A percentile compares a stretch with the other conserved stretches of the same genome.
phyloP scores from a whole-genome alignment of 495 filamentous ascomycete species.

The Xylaria sp. region DNA sequence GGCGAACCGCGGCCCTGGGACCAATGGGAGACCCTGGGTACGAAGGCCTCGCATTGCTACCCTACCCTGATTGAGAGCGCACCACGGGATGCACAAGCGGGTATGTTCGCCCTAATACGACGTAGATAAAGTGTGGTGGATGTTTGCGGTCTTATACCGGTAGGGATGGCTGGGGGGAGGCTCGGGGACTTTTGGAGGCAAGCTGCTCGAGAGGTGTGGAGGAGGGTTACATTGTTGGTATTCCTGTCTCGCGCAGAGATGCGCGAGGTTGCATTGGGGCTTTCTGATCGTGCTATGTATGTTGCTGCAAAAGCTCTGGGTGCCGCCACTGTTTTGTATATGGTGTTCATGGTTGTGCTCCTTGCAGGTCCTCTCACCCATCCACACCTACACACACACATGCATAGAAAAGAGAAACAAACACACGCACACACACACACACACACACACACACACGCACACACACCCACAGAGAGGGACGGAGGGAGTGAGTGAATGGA shows the following conservation, averaged over 20 bases:
- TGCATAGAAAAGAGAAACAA: not conserved
- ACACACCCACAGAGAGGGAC: not conserved
- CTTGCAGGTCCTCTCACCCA: not conserved
- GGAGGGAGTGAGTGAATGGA: constrained; percentile 8
- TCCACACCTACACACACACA: not conserved
- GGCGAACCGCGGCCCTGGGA: constrained; percentile 25
- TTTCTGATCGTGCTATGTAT: not conserved
- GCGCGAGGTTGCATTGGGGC: constrained; percentile 25
- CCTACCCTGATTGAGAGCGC: constrained; percentile 1
- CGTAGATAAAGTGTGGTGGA: not conserved
- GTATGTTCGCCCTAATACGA: constrained; percentile 24
- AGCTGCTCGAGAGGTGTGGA: not conserved
- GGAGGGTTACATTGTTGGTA: constrained; percentile 25
- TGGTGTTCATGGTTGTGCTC: constrained; percentile 3
- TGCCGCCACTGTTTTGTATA: constrained; percentile 14
- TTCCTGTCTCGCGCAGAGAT: not conserved
- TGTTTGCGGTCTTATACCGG: constrained; percentile 1
- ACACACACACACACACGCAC: not conserved
- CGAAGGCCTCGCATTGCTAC: constrained; percentile 14
- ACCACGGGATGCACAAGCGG: constrained; percentile 22
- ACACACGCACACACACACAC: not conserved
- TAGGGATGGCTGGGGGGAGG: constrained; percentile 15
- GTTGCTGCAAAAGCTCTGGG: not conserved
- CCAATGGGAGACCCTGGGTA: constrained; percentile 21
- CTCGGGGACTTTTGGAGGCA: constrained; percentile 19